These are phyloP conservation scores for Fraxinus floribunda DNA, from an alignment of 305 asterid species.

Conservation along the genomic window DNA sequence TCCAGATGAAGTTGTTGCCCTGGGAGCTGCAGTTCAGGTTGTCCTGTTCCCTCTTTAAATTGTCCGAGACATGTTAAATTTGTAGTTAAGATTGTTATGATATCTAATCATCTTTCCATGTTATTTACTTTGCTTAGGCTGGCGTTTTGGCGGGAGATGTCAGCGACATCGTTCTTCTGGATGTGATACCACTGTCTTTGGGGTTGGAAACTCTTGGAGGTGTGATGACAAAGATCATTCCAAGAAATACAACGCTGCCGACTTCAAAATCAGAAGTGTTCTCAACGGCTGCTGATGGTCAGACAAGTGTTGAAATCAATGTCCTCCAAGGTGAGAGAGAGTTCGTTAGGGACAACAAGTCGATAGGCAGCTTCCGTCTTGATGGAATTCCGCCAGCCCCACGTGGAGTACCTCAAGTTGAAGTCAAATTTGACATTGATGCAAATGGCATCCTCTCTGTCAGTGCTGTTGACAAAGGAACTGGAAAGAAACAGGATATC, in stretches of 20 bases:
- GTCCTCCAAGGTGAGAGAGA: conserved; percentile 97
- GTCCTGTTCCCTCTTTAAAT: not conserved
- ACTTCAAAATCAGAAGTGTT: conserved; percentile 94
- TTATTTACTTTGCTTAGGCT: conserved; percentile 46
- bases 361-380: conserved; percentile 91
- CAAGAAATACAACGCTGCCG: conserved; percentile 87
- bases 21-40: not conserved
- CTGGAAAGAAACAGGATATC: conserved; percentile 73
- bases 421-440: conserved; percentile 92
- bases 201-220: conserved; percentile 97
- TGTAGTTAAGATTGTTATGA: not conserved
- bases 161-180: conserved; percentile 89
- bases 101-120: not conserved
- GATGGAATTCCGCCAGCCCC: conserved; percentile 98
- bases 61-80: not conserved
- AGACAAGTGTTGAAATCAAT: conserved; percentile 90
- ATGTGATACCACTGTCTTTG: conserved; percentile 77
- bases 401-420: conserved; percentile 94
- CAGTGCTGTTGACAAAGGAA: conserved; percentile 83
- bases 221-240: conserved; percentile 92
- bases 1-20: not conserved
- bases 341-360: conserved; percentile 95
- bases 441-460: conserved; percentile 96
- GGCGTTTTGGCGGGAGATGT: conserved; percentile 98
- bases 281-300: conserved; percentile 98